Percentiles rank a stretch among this genome's conserved stretches.
These are phyloP conservation scores for Boeremia exigua DNA, from an alignment of 2,329 filamentous ascomycete species.

Conservation along the genomic window DNA sequence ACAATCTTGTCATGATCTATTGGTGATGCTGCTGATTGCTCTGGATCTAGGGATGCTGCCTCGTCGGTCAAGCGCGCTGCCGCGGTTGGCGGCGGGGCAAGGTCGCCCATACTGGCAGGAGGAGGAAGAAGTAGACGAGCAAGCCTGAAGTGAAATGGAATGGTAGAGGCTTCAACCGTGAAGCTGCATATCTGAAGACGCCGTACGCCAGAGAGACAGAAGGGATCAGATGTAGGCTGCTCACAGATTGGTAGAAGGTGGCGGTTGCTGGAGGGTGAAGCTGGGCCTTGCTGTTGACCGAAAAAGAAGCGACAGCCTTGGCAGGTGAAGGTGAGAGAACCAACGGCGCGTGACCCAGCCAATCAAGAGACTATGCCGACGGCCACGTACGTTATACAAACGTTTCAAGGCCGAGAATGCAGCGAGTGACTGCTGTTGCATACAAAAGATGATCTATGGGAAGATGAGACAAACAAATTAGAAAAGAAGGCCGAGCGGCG, in stretches of 20 bases:
- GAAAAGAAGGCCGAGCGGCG: background rate
- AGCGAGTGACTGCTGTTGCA: background rate
- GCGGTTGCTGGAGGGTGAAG: background rate
- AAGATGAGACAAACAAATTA: background rate
- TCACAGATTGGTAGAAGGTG: background rate
- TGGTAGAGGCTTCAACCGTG: background rate
- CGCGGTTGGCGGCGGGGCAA: constrained; percentile 4
- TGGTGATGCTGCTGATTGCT: background rate
- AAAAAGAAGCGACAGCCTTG: constrained; percentile 5
- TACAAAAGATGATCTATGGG: background rate
- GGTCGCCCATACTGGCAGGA: constrained; percentile 6
- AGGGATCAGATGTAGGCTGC: background rate
- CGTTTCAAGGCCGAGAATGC: background rate
- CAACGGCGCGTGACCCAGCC: background rate
- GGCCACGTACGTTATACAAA: background rate
- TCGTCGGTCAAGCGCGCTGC: background rate
- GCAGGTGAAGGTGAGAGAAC: constrained; percentile 20
- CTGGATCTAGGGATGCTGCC: background rate
- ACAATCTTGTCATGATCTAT: constrained; percentile 18
- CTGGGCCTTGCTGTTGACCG: background rate
- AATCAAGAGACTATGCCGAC: background rate
- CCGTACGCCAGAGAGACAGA: background rate
- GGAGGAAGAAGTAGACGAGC: background rate
- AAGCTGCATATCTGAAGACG: constrained; percentile 6
- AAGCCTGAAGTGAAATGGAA: constrained; percentile 3